Conservation (phyloP, 2,329 filamentous ascomycete species). For the Monosporascus cannonballus region DNA sequence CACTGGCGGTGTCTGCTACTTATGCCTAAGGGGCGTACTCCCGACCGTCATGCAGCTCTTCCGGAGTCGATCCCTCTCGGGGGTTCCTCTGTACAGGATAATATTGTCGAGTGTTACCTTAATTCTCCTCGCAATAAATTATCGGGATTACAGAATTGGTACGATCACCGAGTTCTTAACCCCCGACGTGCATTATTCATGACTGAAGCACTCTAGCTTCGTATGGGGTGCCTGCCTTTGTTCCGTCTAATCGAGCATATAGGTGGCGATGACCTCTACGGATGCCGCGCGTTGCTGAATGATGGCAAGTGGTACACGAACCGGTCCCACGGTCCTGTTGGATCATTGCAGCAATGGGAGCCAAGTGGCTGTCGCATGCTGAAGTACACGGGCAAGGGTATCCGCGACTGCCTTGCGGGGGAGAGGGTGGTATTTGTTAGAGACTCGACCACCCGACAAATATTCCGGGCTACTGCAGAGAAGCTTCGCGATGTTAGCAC, state of each 20-base stretch:
- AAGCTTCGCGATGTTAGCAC: slow-evolving; percentile 38
- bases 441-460: slow-evolving; percentile 52
- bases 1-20: background rate
- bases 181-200: background rate
- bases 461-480: slow-evolving; percentile 52
- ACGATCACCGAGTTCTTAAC: background rate
- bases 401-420: slow-evolving; percentile 44
- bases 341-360: slow-evolving; percentile 46
- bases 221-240: background rate
- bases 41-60: background rate
- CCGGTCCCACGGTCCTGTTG: background rate
- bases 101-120: background rate
- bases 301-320: slow-evolving; percentile 19
- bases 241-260: slow-evolving; percentile 7
- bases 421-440: slow-evolving; percentile 54
- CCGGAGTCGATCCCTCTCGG: background rate
- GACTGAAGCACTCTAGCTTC: background rate
- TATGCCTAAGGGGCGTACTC: background rate
- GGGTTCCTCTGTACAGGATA: background rate
- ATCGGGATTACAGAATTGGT: background rate
- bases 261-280: slow-evolving; percentile 18
- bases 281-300: slow-evolving; percentile 20
- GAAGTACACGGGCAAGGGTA: slow-evolving; percentile 45
- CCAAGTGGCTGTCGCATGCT: slow-evolving; percentile 54
- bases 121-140: background rate